Conservation (phyloP, 2,329 filamentous ascomycete genomes). For the Penicillium psychrosexuale region DNA sequence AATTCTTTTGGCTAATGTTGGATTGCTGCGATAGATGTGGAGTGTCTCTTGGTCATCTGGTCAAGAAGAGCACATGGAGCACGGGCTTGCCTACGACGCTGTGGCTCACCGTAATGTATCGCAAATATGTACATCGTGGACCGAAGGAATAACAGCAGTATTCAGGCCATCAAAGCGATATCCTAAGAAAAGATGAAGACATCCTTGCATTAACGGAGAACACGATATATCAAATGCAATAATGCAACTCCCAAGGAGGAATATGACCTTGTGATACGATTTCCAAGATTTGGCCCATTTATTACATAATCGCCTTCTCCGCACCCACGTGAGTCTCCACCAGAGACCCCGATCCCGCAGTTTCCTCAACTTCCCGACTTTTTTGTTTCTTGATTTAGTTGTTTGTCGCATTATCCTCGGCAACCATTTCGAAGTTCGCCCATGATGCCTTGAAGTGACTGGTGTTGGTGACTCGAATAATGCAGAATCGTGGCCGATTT, state of each 20-base stretch:
- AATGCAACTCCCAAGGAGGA: conserved; percentile 35
- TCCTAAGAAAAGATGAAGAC: neutral
- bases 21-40: no score
- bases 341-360: conserved; percentile 25
- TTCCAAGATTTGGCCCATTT: neutral
- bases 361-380: conserved; percentile 25
- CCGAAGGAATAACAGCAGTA: neutral
- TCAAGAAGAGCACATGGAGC: no score
- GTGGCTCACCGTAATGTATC: no score
- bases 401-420: conserved; percentile 18
- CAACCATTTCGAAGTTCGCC: conserved; percentile 9
- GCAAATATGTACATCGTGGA: neutral
- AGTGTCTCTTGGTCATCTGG: no score
- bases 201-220: neutral
- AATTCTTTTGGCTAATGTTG: no score
- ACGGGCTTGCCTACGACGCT: no score
- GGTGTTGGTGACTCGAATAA: conserved; percentile 13
- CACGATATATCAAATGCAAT: conserved; percentile 36
- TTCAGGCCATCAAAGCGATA: neutral
- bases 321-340: conserved; percentile 27
- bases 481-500: conserved; percentile 24
- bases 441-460: conserved; percentile 21
- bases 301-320: conserved; percentile 26
- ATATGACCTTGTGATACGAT: neutral
- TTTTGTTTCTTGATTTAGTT: conserved; percentile 21